Conservation (phyloP, 2,329 filamentous ascomycete species). For the Aspergillus texensis region DNA sequence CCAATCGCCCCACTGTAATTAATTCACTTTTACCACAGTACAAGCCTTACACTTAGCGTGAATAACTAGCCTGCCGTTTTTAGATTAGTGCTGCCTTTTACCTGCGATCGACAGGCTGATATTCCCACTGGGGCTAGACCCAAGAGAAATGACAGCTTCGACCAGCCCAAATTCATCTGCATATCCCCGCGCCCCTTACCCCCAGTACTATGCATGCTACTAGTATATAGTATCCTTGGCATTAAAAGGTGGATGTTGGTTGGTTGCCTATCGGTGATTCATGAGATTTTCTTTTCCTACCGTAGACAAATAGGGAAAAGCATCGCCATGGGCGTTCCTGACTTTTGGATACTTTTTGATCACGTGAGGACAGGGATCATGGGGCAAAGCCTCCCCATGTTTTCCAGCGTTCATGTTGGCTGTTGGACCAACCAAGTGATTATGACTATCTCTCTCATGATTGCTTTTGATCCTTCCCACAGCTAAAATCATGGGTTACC, state of each 20-base stretch:
- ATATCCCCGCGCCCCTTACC: background rate
- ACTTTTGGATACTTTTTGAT: slow-evolving; percentile 13
- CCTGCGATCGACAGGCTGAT: background rate
- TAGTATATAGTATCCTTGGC: background rate
- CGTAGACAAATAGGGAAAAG: background rate
- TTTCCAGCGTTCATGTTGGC: background rate
- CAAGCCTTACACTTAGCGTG: background rate
- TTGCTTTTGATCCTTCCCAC: background rate
- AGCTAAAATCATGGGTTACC: background rate
- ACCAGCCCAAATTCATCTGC: background rate
- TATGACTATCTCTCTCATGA: background rate
- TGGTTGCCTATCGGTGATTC: background rate
- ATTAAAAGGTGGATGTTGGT: background rate
- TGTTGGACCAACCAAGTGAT: background rate
- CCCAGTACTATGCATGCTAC: background rate
- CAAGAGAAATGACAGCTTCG: slow-evolving; percentile 2
- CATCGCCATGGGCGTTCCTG: slow-evolving; percentile 8
- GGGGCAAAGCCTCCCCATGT: background rate
- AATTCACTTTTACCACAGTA: background rate
- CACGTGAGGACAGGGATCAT: slow-evolving; percentile 16
- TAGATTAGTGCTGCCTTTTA: background rate
- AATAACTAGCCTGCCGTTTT: background rate
- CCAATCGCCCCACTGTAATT: background rate
- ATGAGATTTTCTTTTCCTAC: background rate
- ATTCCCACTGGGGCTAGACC: background rate